These are phyloP conservation scores for Paramecium caudatum DNA, from an alignment of 73 alveolate genomes.

Conservation along the genomic window DNA sequence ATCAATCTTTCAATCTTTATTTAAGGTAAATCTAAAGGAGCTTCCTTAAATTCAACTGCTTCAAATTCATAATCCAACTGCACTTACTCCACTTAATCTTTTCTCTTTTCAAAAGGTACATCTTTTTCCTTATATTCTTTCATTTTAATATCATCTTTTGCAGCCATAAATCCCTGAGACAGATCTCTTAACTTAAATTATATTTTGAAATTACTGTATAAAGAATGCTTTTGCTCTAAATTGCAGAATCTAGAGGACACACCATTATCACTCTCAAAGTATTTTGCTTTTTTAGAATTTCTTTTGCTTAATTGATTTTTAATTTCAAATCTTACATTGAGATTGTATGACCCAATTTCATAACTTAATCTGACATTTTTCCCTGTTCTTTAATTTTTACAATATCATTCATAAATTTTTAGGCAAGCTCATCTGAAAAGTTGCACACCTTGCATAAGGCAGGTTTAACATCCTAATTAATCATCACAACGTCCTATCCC, in stretches of 20 bases:
- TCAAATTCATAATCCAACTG: conserved; percentile 45
- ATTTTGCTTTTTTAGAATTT: conserved; percentile 20
- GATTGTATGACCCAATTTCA: conserved; percentile 35
- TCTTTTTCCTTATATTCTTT: conserved; percentile 25
- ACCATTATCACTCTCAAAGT: conserved; percentile 6
- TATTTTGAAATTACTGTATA: neutral
- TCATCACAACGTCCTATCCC: conserved; percentile 13
- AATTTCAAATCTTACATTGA: conserved; percentile 10
- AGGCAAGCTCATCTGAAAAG: conserved; percentile 63
- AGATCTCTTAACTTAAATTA: conserved; percentile 11
- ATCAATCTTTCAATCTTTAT: conserved; percentile 13
- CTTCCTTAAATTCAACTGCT: neutral
- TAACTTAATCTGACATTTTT: conserved; percentile 1
- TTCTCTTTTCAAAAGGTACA: neutral
- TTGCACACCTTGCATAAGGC: conserved; percentile 59
- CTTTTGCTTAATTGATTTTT: conserved; percentile 26
- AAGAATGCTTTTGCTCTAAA: conserved; percentile 33
- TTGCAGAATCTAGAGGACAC: conserved; percentile 4
- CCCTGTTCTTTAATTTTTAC: neutral
- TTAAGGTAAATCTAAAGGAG: neutral
- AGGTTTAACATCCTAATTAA: conserved; percentile 50
- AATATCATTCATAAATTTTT: conserved; percentile 27
- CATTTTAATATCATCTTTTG: conserved; percentile 17
- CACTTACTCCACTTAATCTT: conserved; percentile 10
- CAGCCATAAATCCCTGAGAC: neutral